These are phyloP conservation scores for Aspergillus jensenii DNA, from an alignment of 2,329 filamentous ascomycete species.

Conservation along the genomic window DNA sequence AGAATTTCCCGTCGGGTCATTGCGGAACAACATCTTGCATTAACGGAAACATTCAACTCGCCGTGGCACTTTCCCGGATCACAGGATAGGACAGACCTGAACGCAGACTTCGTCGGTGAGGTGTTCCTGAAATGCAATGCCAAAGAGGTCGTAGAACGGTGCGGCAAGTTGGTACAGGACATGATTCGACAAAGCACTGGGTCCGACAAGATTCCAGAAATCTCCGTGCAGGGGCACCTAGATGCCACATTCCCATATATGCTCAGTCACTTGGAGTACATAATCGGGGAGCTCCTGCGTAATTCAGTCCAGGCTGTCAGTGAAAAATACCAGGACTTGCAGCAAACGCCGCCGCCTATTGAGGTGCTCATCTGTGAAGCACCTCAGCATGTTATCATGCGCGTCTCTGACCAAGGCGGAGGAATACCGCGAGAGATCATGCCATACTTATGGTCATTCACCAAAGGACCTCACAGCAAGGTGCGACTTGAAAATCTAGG, in stretches of 20 bases:
- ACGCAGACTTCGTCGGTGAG: slow-evolving; percentile 86
- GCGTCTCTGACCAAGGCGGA: slow-evolving; percentile 92
- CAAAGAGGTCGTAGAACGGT: slow-evolving; percentile 81
- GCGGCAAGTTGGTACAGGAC: slow-evolving; percentile 71
- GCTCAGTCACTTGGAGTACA: slow-evolving; percentile 92
- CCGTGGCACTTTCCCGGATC: slow-evolving; percentile 85
- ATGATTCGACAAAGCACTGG: slow-evolving; percentile 76
- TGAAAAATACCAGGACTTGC: slow-evolving; percentile 62
- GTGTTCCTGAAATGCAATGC: slow-evolving; percentile 93
- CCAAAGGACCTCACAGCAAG: slow-evolving; percentile 80
- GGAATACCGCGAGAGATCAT: slow-evolving; percentile 83
- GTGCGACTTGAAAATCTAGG: slow-evolving; percentile 80
- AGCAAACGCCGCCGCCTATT: slow-evolving; percentile 69
- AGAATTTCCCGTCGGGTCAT: slow-evolving; percentile 95
- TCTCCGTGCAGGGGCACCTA: slow-evolving; percentile 80
- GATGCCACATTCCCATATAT: slow-evolving; percentile 95
- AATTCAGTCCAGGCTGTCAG: slow-evolving; percentile 94
- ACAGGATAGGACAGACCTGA: slow-evolving; percentile 61
- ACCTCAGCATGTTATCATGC: slow-evolving; percentile 90
- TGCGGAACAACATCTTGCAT: slow-evolving; percentile 91
- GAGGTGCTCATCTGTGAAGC: slow-evolving; percentile 94
- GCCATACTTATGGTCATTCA: slow-evolving; percentile 94
- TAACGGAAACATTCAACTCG: slow-evolving; percentile 91
- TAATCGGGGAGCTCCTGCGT: slow-evolving; percentile 88
- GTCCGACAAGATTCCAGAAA: slow-evolving; percentile 70